Base-by-base conservation (phyloP, 192 early-diverging fungal genomes). In the Backusella macrospora region DNA sequence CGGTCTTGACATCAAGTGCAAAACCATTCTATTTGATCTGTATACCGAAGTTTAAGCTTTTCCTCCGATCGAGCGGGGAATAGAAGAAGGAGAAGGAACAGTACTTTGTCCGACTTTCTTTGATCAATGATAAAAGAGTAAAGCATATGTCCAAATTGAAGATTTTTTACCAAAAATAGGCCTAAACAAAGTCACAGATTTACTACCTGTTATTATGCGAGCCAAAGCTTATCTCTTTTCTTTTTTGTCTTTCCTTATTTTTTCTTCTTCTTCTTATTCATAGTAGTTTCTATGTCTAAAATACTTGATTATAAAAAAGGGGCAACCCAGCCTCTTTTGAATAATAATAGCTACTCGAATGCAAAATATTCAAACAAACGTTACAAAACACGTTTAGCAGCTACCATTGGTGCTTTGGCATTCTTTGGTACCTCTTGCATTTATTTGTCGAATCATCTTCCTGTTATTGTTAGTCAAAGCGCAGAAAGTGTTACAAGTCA, bases 371-470 rank as follows among this genome's bases (percentile, higher is more conserved):
- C 52, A 59, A 59, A 23, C 12, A 59, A 1, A 59, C 52, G 12
- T 3, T 23, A 59, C 12, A 59, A 52, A 3, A 71, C 26, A 12
- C n/a, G 70, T 26, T 37, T 52, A 43, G 34, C 21, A n/a, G 6
- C 14, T 34, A 39, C 49, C 1, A 1, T 71, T n/a, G 49, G 49
- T 59, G 48, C 52, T 7, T 38, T 71, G 29, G 34, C 52, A 15
- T n/a, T 71, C 47, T 71, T 71, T 71, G 49, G 49, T 6, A 23
- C 55, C n/a, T 59, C 48, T 13, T 71, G 34, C 38, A 62, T 71
- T 52, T 59, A 71, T 21, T 26, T 71, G 9, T 59, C 70, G 10
- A 34, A 26, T 23, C 39, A 52, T 16, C 40, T 71, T 7, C 70
- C 70, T 1, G 9, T 34, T 0, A 52, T 52, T 23, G 46, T 47